Percentiles rank a stretch among this genome's conserved stretches.
phyloP scores from a whole-genome alignment of 495 filamentous ascomycete species.

The Neurospora sp. region DNA sequence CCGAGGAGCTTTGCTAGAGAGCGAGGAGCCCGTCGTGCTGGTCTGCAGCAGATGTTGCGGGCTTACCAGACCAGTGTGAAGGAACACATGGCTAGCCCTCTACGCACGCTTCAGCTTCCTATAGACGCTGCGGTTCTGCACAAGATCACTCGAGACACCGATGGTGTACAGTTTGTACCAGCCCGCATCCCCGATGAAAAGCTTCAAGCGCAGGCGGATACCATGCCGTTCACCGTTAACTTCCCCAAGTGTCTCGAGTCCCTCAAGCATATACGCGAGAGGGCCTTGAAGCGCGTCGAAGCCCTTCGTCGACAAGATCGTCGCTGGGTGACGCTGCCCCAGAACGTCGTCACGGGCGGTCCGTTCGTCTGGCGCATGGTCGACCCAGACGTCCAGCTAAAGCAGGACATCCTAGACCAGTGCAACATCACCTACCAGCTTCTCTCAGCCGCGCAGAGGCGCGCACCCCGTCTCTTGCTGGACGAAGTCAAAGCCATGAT shows the following conservation, averaged over 20 bases:
- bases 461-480: constrained; percentile 5
- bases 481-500: neutral
- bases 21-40: constrained; percentile 31
- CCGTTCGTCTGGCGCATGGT: constrained; percentile 10
- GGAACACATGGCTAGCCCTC: constrained; percentile 14
- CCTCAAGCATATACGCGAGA: neutral
- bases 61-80: constrained; percentile 11
- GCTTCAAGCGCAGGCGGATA: constrained; percentile 9
- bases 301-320: neutral
- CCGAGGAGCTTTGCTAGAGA: constrained; percentile 9
- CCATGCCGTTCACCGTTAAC: constrained; percentile 7
- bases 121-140: constrained; percentile 2
- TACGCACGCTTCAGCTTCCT: constrained; percentile 23
- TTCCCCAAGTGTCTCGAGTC: constrained; percentile 1
- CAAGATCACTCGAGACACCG: neutral
- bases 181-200: neutral
- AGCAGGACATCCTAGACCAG: constrained; percentile 6
- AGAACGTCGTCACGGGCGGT: constrained; percentile 9
- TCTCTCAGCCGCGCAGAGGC: neutral
- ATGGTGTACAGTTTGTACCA: constrained; percentile 10
- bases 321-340: constrained; percentile 5
- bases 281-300: constrained; percentile 1
- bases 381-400: neutral
- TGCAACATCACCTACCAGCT: constrained; percentile 4
- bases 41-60: constrained; percentile 28